A percentile compares a stretch with the other conserved stretches of the same genome.
phyloP scores from a whole-genome alignment of 176 grass and related monocot genomes.

The Eremochloa ophiuroides region DNA sequence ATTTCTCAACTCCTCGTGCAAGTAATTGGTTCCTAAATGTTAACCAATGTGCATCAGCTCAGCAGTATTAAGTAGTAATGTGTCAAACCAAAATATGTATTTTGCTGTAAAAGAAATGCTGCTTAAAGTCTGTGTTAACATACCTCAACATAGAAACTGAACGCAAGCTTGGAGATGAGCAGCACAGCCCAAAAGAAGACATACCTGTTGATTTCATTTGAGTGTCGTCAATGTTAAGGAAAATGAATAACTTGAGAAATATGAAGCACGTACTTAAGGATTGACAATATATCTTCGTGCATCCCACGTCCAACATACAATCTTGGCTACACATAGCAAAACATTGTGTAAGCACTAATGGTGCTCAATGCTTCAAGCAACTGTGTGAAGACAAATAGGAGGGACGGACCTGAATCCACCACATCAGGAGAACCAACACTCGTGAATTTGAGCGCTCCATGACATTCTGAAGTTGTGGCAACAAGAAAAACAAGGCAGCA shows the following conservation, averaged over 20 bases:
- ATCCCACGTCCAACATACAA: conserved; percentile 74
- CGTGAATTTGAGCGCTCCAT: conserved; percentile 50
- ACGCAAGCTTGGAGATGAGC: conserved; percentile 63
- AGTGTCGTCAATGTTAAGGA: neutral
- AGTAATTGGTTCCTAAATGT: neutral
- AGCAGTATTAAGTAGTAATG: conserved; percentile 16
- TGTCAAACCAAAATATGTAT: neutral
- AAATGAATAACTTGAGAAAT: conserved; percentile 21
- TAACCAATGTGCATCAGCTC: neutral
- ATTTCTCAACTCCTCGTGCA: neutral
- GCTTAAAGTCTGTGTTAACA: conserved; percentile 6
- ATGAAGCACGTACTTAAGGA: conserved; percentile 53
- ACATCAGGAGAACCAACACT: conserved; percentile 58
- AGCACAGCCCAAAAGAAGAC: conserved; percentile 75
- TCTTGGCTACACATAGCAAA: conserved; percentile 46
- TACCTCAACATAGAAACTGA: conserved; percentile 91
- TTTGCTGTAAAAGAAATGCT: neutral
- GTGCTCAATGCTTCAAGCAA: conserved; percentile 12
- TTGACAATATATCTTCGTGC: conserved; percentile 66
- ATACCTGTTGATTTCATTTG: conserved; percentile 43
- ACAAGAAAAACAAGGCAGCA: conserved; percentile 62
- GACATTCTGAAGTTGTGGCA: conserved; percentile 53
- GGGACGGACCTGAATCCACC: conserved; percentile 72
- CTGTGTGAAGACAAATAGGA: conserved; percentile 11
- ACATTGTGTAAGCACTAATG: conserved; percentile 25